These are phyloP conservation scores for Juglanconis sp. DNA, from an alignment of 2,329 filamentous ascomycete genomes.

Conservation along the genomic window DNA sequence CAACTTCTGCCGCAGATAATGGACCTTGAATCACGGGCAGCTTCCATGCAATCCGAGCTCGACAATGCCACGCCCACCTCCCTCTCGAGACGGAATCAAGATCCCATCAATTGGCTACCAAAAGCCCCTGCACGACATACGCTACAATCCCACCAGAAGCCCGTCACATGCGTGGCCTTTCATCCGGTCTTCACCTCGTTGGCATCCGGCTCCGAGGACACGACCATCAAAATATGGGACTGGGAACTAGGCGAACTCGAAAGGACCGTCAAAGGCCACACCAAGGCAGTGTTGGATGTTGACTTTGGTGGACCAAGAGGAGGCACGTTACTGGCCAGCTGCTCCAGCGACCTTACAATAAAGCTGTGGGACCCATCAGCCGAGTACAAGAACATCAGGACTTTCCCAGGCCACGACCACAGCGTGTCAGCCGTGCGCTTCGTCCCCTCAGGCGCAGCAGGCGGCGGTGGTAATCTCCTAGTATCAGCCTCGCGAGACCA, in stretches of 20 bases:
- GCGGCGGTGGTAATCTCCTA: slow-evolving; percentile 78
- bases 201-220: slow-evolving; percentile 87
- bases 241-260: slow-evolving; percentile 93
- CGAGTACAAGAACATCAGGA: slow-evolving; percentile 93
- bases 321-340: slow-evolving; percentile 74
- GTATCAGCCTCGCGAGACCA: slow-evolving; percentile 84
- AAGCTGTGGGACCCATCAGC: slow-evolving; percentile 92
- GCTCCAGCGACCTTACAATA: slow-evolving; percentile 86
- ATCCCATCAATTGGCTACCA: slow-evolving; percentile 85
- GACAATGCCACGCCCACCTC: slow-evolving; percentile 77
- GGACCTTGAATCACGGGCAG: slow-evolving; percentile 78
- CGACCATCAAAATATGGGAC: slow-evolving; percentile 95
- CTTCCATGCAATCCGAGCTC: slow-evolving; percentile 74
- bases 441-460: slow-evolving; percentile 77
- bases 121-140: slow-evolving; percentile 75
- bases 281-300: slow-evolving; percentile 80
- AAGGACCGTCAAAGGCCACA: slow-evolving; percentile 87
- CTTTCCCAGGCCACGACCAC: slow-evolving; percentile 86
- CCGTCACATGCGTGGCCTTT: slow-evolving; percentile 86
- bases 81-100: slow-evolving; percentile 74
- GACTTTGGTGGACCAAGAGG: slow-evolving; percentile 86
- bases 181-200: slow-evolving; percentile 89
- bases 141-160: slow-evolving; percentile 75
- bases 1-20: slow-evolving; percentile 64
- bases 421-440: slow-evolving; percentile 87